Evolutionary conservation across 1,284 basidiomycete genomes (phyloP).

Genomic region (Irpex sp.): DNA sequence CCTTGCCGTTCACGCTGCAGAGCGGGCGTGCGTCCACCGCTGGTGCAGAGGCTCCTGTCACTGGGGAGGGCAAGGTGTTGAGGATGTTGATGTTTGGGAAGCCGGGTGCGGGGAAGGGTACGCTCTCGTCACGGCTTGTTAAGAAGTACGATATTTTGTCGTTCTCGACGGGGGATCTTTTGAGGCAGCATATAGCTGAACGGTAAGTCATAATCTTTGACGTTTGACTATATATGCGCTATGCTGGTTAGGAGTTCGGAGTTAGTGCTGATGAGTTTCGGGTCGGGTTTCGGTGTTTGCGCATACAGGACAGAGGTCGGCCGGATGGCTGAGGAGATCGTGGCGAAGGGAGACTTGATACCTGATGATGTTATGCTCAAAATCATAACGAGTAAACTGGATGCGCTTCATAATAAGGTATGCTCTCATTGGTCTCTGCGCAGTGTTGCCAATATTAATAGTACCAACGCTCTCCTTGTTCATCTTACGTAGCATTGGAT

Average conservation of each 20-base stretch:
- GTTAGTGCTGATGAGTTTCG: neutral
- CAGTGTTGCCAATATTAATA: neutral
- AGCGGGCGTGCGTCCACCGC: conserved; percentile 32
- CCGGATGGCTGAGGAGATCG: conserved; percentile 67
- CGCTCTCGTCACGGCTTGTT: conserved; percentile 67
- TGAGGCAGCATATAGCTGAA: conserved; percentile 77
- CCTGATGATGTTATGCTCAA: conserved; percentile 78
- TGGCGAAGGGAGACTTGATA: conserved; percentile 71
- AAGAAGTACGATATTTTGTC: conserved; percentile 74
- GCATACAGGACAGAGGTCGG: conserved; percentile 62
- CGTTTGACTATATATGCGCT: neutral
- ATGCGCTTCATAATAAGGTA: conserved; percentile 64
- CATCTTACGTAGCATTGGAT: conserved; percentile 74
- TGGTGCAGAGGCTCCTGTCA: conserved; percentile 21
- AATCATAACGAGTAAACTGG: conserved; percentile 70
- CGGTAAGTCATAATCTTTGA: conserved; percentile 32
- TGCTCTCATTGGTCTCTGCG: conserved; percentile 11
- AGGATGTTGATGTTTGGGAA: conserved; percentile 84
- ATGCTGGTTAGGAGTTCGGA: neutral
- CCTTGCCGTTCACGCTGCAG: conserved; percentile 52
- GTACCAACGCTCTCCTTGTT: too few species aligned
- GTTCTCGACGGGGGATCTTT: conserved; percentile 77
- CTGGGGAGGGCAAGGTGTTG: conserved; percentile 36
- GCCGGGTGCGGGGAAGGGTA: conserved; percentile 79
- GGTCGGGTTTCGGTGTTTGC: too few species aligned